Evolutionary conservation across 768 basidiomycete genomes (phyloP).

Genomic region (Kwoniella sp.): DNA sequence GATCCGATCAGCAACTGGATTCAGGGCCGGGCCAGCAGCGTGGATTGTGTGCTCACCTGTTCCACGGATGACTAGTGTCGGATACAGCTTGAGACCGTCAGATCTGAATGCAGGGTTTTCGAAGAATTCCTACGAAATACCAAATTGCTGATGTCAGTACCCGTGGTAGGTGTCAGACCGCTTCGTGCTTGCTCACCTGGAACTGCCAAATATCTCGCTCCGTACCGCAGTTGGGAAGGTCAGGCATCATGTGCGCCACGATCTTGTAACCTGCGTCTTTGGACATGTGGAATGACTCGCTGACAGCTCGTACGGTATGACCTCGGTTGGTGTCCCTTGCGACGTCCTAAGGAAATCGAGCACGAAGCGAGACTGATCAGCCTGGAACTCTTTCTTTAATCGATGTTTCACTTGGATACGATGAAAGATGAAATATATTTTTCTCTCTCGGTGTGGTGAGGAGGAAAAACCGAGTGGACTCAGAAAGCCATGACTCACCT

Average conservation of each 20-base stretch:
- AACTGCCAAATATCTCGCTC: slow-evolving; percentile 98
- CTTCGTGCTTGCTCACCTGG: slow-evolving; percentile 62
- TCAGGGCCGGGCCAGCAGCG: background rate
- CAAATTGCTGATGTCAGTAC: background rate
- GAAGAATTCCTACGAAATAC: slow-evolving; percentile 84
- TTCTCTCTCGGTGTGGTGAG: too few relatives aligned
- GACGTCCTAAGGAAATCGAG: slow-evolving; percentile 65
- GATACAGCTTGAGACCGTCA: slow-evolving; percentile 97
- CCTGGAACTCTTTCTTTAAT: background rate
- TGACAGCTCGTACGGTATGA: slow-evolving; percentile 95
- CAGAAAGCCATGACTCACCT: slow-evolving; percentile 53
- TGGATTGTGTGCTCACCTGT: slow-evolving; percentile 58
- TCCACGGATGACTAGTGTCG: slow-evolving; percentile 94
- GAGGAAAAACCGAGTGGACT: background rate
- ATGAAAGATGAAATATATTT: background rate
- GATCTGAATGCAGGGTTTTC: slow-evolving; percentile 97
- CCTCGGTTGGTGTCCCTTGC: slow-evolving; percentile 98
- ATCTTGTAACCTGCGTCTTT: slow-evolving; percentile 99
- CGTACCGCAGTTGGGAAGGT: slow-evolving; percentile 94
- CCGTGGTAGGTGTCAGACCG: too few relatives aligned
- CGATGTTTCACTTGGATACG: background rate
- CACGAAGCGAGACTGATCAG: too few relatives aligned
- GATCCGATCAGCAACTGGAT: too few relatives aligned
- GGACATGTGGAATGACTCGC: slow-evolving; percentile 94
- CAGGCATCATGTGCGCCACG: slow-evolving; percentile 99